A percentile compares a stretch with the other conserved stretches of the same genome.
These are phyloP conservation scores for Punica granatum DNA, from an alignment of 345 rosid genomes.

Conservation along the genomic window DNA sequence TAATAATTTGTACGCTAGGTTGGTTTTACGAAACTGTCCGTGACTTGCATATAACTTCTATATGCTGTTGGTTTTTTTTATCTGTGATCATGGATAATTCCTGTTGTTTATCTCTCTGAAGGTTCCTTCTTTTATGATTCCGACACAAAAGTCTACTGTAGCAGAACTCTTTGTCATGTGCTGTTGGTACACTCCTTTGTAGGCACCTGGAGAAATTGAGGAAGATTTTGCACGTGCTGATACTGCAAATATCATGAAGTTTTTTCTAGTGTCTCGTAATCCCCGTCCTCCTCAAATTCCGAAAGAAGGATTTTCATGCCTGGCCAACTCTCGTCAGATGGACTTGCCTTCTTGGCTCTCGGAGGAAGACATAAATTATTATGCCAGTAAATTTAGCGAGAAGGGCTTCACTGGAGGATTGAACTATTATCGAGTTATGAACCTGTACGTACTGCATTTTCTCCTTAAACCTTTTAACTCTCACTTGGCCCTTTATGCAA, in stretches of 20 bases:
- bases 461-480: neutral
- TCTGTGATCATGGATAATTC: no score
- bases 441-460: conserved; percentile 35
- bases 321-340: conserved; percentile 34
- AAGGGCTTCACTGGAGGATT: conserved; percentile 77
- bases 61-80: no score
- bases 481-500: no score
- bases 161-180: no score
- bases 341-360: conserved; percentile 65
- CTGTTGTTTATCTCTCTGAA: no score
- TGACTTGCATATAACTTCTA: no score
- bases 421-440: conserved; percentile 68
- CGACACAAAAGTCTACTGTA: no score
- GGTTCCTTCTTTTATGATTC: no score
- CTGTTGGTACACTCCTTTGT: conserved; percentile 2
- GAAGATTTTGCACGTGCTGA: conserved; percentile 65
- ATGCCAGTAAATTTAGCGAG: conserved; percentile 48
- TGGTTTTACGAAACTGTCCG: no score
- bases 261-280: conserved; percentile 31
- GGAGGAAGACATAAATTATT: conserved; percentile 52
- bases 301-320: conserved; percentile 50
- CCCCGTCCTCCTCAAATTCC: conserved; percentile 51
- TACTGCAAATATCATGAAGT: conserved; percentile 34
- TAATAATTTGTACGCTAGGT: no score
- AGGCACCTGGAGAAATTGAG: conserved; percentile 72